Percentiles rank a stretch among this genome's conserved stretches.
phyloP scores from a whole-genome alignment of 208 protist genomes.

The Acanthamoeba lenticulata region DNA sequence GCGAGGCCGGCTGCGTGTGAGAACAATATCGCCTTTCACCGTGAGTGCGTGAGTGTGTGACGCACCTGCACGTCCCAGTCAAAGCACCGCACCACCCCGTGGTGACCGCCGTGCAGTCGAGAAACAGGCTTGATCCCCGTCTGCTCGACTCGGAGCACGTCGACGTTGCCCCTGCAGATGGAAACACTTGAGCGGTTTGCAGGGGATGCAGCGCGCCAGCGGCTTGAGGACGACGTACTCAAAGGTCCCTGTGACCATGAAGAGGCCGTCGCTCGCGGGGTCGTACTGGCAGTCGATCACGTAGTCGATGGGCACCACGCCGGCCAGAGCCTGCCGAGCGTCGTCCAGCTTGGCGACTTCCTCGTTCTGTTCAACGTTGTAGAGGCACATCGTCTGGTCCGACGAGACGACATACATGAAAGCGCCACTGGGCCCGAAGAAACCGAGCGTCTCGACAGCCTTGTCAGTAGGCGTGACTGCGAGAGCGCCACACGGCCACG shows the following conservation, averaged over 20 bases:
- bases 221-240: background rate
- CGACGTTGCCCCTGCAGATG: background rate
- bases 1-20: background rate
- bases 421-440: background rate
- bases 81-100: conserved; percentile 9
- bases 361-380: conserved; percentile 38
- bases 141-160: conserved; percentile 13
- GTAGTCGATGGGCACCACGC: conserved; percentile 7
- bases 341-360: conserved; percentile 13
- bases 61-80: conserved; percentile 42
- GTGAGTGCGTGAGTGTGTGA: background rate
- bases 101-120: conserved; percentile 38
- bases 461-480: background rate
- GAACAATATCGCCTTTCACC: no score
- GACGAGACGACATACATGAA: conserved; percentile 34
- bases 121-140: background rate
- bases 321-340: background rate
- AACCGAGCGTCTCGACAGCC: background rate
- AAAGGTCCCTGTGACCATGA: conserved; percentile 15
- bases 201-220: background rate
- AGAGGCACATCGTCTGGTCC: conserved; percentile 14
- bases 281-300: conserved; percentile 35
- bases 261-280: background rate
- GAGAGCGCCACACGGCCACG: no score
- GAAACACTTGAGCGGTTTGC: background rate